Conservation (phyloP, 225 moss, liverwort and hornwort species). For the Lunularia cruciata region DNA sequence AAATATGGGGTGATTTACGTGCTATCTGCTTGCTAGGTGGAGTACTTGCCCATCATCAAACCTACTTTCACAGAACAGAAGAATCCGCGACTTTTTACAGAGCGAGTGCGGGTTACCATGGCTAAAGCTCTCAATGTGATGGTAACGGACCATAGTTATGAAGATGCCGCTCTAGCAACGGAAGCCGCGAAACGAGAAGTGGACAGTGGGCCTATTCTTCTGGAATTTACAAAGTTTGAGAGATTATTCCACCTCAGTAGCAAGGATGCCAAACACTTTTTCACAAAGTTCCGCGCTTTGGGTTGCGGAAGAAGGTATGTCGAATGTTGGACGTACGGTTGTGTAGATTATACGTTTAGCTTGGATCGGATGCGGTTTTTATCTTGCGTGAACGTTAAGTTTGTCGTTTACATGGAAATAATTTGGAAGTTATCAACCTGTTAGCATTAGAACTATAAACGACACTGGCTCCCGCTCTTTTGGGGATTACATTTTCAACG, state of each 20-base stretch:
- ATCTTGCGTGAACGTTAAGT: too few relatives aligned
- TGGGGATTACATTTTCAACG: too few relatives aligned
- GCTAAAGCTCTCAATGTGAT: conserved; percentile 86
- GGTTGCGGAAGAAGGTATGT: conserved; percentile 52
- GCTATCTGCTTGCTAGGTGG: conserved; percentile 68
- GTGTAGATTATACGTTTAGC: too few relatives aligned
- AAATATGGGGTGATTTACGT: too few relatives aligned
- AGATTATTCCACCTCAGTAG: conserved; percentile 62
- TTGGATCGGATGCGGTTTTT: too few relatives aligned
- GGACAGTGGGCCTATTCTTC: conserved; percentile 56
- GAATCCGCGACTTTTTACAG: conserved; percentile 69
- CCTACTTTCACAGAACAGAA: conserved; percentile 70
- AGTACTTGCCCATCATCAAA: conserved; percentile 81
- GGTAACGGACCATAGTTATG: conserved; percentile 85
- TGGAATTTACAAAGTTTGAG: conserved; percentile 85
- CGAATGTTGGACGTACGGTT: too few relatives aligned
- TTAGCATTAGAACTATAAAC: too few relatives aligned
- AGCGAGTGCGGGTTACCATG: conserved; percentile 82
- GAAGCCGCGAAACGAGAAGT: conserved; percentile 70
- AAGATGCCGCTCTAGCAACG: conserved; percentile 78
- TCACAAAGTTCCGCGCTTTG: conserved; percentile 60
- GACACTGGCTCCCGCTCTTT: too few relatives aligned
- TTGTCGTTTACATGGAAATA: too few relatives aligned
- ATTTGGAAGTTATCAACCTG: too few relatives aligned
- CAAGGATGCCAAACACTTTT: conserved; percentile 77